Evolutionary conservation across 305 asterid species (phyloP).

Genomic region (Stenogyne calaminthoides): DNA sequence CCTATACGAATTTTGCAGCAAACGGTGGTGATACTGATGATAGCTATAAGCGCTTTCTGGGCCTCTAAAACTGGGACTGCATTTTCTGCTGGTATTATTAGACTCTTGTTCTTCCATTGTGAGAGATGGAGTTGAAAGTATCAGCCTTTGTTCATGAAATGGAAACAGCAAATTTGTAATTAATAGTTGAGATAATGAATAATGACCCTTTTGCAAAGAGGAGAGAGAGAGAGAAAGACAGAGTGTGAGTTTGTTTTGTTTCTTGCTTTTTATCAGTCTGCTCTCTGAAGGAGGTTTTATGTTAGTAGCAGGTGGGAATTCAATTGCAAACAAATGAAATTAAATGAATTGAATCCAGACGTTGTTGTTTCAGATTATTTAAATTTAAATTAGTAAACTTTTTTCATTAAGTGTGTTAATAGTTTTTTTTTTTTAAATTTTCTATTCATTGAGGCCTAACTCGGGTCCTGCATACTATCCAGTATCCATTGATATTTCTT

Average conservation of each 20-base stretch:
- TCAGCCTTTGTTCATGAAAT: constrained; percentile 57
- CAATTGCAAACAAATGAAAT: background rate
- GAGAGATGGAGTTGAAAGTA: constrained; percentile 35
- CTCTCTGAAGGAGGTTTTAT: constrained; percentile 36
- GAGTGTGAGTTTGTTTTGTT: constrained; percentile 23
- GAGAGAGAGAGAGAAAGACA: constrained; percentile 3
- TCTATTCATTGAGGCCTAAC: background rate
- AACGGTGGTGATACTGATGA: constrained; percentile 45
- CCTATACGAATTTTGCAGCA: constrained; percentile 45
- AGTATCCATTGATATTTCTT: too few relatives aligned
- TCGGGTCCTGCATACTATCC: background rate
- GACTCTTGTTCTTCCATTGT: constrained; percentile 62
- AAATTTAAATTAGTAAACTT: background rate
- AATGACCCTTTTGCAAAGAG: constrained; percentile 3
- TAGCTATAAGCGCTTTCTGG: constrained; percentile 33
- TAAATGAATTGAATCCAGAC: background rate
- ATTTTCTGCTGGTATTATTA: constrained; percentile 43
- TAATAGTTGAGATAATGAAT: constrained; percentile 25
- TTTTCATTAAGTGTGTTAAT: background rate
- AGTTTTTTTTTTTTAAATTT: background rate
- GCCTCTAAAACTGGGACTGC: constrained; percentile 44
- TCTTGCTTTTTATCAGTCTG: constrained; percentile 23
- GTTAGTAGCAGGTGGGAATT: constrained; percentile 15
- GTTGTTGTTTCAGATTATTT: background rate
- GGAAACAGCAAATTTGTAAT: constrained; percentile 34